Percentiles rank a stretch among this genome's conserved stretches.
Evolutionary conservation across 2,329 filamentous ascomycete species (phyloP).

Genomic region (Fusarium domesticum): DNA sequence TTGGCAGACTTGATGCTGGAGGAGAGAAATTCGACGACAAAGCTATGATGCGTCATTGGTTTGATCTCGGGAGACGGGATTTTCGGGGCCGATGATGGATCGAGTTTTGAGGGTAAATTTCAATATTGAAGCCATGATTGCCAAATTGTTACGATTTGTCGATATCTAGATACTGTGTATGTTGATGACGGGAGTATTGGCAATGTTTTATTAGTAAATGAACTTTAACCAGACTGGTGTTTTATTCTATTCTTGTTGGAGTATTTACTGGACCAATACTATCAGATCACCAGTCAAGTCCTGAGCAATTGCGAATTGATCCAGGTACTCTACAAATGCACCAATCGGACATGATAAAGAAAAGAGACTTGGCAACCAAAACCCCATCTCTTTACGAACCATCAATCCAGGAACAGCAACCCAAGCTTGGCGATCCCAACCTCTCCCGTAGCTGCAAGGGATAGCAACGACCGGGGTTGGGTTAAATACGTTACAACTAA

Average conservation of each 20-base stretch:
- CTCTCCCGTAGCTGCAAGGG: conserved; percentile 1
- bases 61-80: conserved; percentile 9
- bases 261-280: no score
- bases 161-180: background rate
- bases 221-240: no score
- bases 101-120: background rate
- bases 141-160: background rate
- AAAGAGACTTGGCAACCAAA: background rate
- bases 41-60: background rate
- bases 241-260: no score
- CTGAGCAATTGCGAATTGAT: no score
- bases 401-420: background rate
- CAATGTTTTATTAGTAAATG: no score
- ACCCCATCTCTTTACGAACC: background rate
- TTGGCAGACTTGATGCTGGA: background rate
- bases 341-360: no score
- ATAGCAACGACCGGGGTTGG: no score
- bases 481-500: no score
- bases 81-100: conserved; percentile 6
- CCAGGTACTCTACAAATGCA: no score
- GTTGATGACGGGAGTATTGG: no score
- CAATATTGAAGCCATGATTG: background rate
- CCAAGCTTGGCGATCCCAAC: background rate
- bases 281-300: no score
- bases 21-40: conserved; percentile 5